Evolutionary conservation across 495 filamentous ascomycete genomes (phyloP).

Genomic region (Echria macrotheca): DNA sequence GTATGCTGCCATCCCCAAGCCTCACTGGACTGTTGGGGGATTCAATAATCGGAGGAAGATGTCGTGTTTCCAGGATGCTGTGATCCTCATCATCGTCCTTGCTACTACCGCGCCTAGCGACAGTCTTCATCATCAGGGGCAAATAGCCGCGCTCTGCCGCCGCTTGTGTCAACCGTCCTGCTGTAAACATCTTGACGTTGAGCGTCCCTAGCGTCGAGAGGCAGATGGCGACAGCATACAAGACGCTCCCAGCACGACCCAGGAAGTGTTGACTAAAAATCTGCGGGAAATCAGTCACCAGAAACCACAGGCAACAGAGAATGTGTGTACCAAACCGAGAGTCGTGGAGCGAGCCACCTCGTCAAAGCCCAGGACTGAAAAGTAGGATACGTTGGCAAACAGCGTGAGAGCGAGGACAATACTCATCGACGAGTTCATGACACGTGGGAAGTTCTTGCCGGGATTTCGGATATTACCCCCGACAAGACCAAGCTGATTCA

Average conservation of each 20-base stretch:
- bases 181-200: conserved; percentile 8
- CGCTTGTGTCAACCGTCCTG: conserved; percentile 7
- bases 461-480: conserved; percentile 6
- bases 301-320: background rate
- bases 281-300: background rate
- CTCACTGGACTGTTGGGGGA: background rate
- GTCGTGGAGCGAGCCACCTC: conserved; percentile 6
- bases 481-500: background rate
- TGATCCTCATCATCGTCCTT: background rate
- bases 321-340: background rate
- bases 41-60: background rate
- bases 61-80: background rate
- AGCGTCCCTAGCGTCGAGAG: conserved; percentile 8
- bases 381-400: conserved; percentile 8
- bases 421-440: conserved; percentile 5
- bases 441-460: conserved; percentile 4
- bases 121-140: conserved; percentile 5
- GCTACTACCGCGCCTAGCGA: background rate
- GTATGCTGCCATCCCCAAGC: conserved; percentile 5
- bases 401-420: conserved; percentile 1
- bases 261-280: conserved; percentile 8
- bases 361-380: conserved; percentile 3
- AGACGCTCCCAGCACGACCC: conserved; percentile 4
- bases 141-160: conserved; percentile 8
- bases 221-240: conserved; percentile 8